Evolutionary conservation across 306 rosid genomes (phyloP).

Genomic region (Lagenaria siceraria): DNA sequence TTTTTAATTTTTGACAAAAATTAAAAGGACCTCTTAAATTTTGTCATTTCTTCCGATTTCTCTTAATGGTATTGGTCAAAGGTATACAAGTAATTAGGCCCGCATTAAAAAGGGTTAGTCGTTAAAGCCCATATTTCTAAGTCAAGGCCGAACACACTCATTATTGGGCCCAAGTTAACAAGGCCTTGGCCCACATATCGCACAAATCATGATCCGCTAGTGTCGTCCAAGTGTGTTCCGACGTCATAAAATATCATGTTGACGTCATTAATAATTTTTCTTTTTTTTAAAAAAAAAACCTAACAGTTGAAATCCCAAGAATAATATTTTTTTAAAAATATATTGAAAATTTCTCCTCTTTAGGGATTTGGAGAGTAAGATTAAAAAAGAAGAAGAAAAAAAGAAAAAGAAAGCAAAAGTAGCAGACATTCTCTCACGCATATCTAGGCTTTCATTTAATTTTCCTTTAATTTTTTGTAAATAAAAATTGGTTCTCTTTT

Average conservation of each 20-base stretch:
- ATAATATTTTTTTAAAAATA: neutral
- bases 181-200: neutral
- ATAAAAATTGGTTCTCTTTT: neutral
- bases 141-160: neutral
- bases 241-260: neutral
- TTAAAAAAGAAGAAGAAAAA: neutral
- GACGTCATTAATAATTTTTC: neutral
- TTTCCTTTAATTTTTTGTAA: neutral
- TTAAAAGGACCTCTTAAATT: no score
- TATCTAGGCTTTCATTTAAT: slow-evolving; percentile 9
- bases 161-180: neutral
- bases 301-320: neutral
- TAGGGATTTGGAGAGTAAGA: neutral
- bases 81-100: neutral
- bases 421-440: slow-evolving; percentile 24
- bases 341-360: neutral
- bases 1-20: no score
- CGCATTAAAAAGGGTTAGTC: neutral
- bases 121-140: neutral
- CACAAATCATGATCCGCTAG: neutral
- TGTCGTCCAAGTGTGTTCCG: neutral
- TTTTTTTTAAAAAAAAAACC: neutral
- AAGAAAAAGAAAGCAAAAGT: slow-evolving; percentile 13
- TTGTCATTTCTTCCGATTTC: no score
- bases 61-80: no score